phyloP scores from a whole-genome alignment of 805 yeast genomes.

The Pichia deserticola region DNA sequence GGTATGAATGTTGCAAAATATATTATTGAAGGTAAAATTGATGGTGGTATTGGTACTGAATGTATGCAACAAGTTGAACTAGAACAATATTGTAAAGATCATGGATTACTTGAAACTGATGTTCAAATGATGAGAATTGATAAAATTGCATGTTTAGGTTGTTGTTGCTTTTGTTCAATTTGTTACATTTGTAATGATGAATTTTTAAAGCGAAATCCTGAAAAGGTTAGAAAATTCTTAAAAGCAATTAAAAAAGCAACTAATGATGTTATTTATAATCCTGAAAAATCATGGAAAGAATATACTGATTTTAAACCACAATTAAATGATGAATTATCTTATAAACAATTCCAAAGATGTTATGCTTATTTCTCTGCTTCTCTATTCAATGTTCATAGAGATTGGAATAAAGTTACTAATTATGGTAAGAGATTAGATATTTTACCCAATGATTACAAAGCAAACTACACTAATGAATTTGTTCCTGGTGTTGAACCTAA shows the following conservation, averaged over 20 bases:
- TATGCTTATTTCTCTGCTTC: constrained; percentile 49
- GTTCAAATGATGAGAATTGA: constrained; percentile 53
- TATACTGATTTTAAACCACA: constrained; percentile 42
- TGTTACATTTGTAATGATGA: constrained; percentile 46
- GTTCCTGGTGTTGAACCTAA: constrained; percentile 43
- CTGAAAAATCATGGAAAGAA: constrained; percentile 39
- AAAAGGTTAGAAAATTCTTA: constrained; percentile 38
- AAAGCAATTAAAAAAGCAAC: constrained; percentile 45
- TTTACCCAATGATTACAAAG: constrained; percentile 39
- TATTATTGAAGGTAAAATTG: constrained; percentile 47
- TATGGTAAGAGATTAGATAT: constrained; percentile 49
- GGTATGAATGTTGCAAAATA: constrained; percentile 55
- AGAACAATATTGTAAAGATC: constrained; percentile 39
- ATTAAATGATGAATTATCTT: constrained; percentile 31
- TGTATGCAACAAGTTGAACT: constrained; percentile 53
- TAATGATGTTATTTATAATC: constrained; percentile 37
- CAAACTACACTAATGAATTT: constrained; percentile 46
- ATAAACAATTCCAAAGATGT: constrained; percentile 43
- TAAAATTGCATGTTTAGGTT: constrained; percentile 47
- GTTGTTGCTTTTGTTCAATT: constrained; percentile 53
- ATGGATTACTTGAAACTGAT: constrained; percentile 37
- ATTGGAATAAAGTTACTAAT: constrained; percentile 49
- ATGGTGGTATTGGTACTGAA: constrained; percentile 54
- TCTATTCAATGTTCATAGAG: constrained; percentile 46
- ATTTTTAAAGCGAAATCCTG: constrained; percentile 40